A percentile compares a stretch with the other conserved stretches of the same genome.
phyloP scores from a whole-genome alignment of 345 rosid genomes.

The Rubroshorea leprosula region DNA sequence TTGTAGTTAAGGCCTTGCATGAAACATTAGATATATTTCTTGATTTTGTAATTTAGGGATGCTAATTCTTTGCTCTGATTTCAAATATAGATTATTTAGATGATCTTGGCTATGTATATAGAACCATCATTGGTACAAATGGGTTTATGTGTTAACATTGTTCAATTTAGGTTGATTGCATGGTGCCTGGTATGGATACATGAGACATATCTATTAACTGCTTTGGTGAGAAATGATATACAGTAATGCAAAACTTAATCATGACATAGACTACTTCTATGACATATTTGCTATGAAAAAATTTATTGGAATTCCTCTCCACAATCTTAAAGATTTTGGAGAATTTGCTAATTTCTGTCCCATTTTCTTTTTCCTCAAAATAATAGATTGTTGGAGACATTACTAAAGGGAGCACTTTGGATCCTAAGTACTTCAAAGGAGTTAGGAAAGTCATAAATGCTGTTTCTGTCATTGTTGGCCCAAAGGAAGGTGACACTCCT shows the following conservation, averaged over 20 bases:
- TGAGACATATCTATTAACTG: no score
- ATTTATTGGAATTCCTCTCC: neutral
- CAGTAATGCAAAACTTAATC: no score
- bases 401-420: slow-evolving; percentile 62
- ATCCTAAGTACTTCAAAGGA: slow-evolving; percentile 68
- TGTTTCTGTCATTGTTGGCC: slow-evolving; percentile 87
- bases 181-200: no score
- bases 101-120: neutral
- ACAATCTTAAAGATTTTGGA: neutral
- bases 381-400: slow-evolving; percentile 74
- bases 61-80: neutral
- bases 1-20: neutral
- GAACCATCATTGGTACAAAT: no score
- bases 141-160: no score
- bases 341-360: slow-evolving; percentile 4
- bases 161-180: no score
- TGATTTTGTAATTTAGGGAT: neutral
- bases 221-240: no score
- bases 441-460: slow-evolving; percentile 84
- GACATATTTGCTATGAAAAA: no score
- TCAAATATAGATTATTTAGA: neutral
- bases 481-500: slow-evolving; percentile 98
- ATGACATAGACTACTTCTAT: no score
- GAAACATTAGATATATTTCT: neutral
- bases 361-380: slow-evolving; percentile 1